A percentile compares a stretch with the other conserved stretches of the same genome.
Evolutionary conservation across 2,329 filamentous ascomycete species (phyloP).

Genomic region (Septoria petroselini): DNA sequence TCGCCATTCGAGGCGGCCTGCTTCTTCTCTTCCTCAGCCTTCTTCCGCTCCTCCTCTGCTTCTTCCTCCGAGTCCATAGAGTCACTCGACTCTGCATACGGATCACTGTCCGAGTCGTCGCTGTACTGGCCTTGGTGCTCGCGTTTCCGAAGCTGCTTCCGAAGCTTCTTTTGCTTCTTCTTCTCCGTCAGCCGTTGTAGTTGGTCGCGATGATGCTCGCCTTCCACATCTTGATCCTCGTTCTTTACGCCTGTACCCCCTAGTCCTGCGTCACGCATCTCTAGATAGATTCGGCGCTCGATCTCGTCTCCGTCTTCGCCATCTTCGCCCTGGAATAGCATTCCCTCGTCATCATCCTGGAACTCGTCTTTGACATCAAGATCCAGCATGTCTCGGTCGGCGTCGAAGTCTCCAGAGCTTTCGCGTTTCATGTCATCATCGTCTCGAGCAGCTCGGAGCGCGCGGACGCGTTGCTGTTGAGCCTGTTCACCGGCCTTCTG

Average conservation of each 20-base stretch:
- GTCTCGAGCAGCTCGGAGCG: conserved; percentile 28
- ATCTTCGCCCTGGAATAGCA: conserved; percentile 75
- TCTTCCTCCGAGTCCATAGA: conserved; percentile 62
- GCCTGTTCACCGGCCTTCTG: conserved; percentile 46
- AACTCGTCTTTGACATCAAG: conserved; percentile 68
- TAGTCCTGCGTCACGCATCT: conserved; percentile 82
- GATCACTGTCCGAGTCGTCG: conserved; percentile 57
- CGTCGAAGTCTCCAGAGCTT: conserved; percentile 45
- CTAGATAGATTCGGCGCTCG: conserved; percentile 64
- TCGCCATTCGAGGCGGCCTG: conserved; percentile 47
- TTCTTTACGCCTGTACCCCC: conserved; percentile 58
- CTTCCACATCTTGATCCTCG: conserved; percentile 52
- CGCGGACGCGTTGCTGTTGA: conserved; percentile 45
- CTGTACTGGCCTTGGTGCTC: conserved; percentile 87
- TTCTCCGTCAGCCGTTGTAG: conserved; percentile 69
- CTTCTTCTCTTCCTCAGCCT: conserved; percentile 47
- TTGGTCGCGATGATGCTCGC: conserved; percentile 59
- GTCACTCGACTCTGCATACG: conserved; percentile 48
- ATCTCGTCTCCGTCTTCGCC: conserved; percentile 67
- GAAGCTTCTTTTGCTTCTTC: conserved; percentile 70
- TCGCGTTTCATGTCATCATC: conserved; percentile 45
- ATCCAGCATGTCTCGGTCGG: conserved; percentile 64
- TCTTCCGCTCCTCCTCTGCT: conserved; percentile 56
- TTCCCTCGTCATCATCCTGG: conserved; percentile 81
- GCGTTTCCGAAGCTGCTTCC: conserved; percentile 76